phyloP scores from a whole-genome alignment of 805 yeast genomes.

The Ascoidea rubescens region DNA sequence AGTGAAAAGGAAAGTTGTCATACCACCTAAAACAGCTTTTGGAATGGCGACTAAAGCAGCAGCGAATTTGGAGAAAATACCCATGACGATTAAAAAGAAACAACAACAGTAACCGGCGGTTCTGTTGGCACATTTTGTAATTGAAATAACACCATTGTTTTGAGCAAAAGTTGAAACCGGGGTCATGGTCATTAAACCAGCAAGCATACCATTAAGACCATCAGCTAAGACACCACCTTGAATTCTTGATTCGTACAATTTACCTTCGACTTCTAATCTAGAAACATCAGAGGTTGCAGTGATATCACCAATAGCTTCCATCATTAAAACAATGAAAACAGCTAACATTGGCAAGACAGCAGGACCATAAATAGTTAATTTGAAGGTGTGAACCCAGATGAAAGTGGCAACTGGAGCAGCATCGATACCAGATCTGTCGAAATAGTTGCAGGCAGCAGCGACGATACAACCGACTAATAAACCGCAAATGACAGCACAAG shows the following conservation, averaged over 20 bases:
- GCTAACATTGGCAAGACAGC: conserved; percentile 77
- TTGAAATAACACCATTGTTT: conserved; percentile 86
- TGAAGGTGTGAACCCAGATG: conserved; percentile 80
- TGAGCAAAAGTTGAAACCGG: conserved; percentile 91
- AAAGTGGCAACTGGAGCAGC: conserved; percentile 75
- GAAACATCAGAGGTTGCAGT: conserved; percentile 92
- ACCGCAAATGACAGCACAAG: conserved; percentile 85
- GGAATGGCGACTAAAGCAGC: conserved; percentile 85
- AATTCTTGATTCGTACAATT: conserved; percentile 64
- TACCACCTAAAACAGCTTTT: conserved; percentile 71
- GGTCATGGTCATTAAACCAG: conserved; percentile 72
- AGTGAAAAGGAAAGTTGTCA: conserved; percentile 66
- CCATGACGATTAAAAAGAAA: conserved; percentile 73
- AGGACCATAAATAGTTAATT: conserved; percentile 66
- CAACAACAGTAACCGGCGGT: conserved; percentile 70
- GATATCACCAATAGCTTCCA: conserved; percentile 92
- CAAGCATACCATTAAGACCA: conserved; percentile 65
- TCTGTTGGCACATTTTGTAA: conserved; percentile 85
- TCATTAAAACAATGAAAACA: conserved; percentile 66
- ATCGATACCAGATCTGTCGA: conserved; percentile 39
- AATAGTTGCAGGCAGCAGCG: conserved; percentile 84
- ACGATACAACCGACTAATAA: conserved; percentile 80
- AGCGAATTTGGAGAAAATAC: conserved; percentile 74
- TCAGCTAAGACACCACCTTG: conserved; percentile 92
- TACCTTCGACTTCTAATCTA: conserved; percentile 72